These are phyloP conservation scores for Penicillium egyptiacum DNA, from an alignment of 495 filamentous ascomycete species.

Conservation along the genomic window DNA sequence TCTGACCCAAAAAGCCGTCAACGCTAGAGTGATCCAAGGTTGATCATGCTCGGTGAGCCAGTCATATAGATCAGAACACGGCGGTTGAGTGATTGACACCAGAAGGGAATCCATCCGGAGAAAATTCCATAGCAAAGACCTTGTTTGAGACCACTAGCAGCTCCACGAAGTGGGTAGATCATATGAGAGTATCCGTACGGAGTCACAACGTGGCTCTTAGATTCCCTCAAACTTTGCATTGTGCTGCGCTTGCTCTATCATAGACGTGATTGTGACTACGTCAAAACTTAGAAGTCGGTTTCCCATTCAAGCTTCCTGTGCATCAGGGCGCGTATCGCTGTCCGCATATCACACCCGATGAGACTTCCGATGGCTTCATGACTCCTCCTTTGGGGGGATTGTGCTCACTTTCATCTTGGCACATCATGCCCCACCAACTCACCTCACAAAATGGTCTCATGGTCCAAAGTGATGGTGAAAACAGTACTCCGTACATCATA, in stretches of 20 bases:
- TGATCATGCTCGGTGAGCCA: slow-evolving; percentile 20
- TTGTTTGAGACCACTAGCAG: slow-evolving; percentile 2
- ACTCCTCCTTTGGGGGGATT: not conserved
- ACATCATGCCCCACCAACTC: slow-evolving; percentile 8
- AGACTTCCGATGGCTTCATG: not conserved
- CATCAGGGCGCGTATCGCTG: slow-evolving; percentile 22
- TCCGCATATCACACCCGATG: slow-evolving; percentile 18
- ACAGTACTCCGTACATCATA: not conserved
- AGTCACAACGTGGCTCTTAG: slow-evolving; percentile 9
- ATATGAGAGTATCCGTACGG: not conserved
- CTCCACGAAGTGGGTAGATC: slow-evolving; percentile 7
- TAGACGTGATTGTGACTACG: not conserved
- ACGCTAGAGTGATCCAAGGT: slow-evolving; percentile 12
- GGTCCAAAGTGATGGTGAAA: not conserved
- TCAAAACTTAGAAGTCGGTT: not conserved
- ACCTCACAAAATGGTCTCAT: slow-evolving; percentile 3
- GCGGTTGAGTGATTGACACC: slow-evolving; percentile 7
- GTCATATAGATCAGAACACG: slow-evolving; percentile 6
- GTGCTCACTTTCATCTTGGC: slow-evolving; percentile 1
- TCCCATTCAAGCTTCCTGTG: slow-evolving; percentile 20
- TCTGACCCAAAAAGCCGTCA: slow-evolving; percentile 14
- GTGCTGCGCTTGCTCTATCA: not conserved
- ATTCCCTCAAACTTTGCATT: not conserved
- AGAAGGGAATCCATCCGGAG: slow-evolving; percentile 12
- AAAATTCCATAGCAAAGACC: slow-evolving; percentile 3